Percentiles rank a stretch among this genome's conserved stretches.
phyloP scores from a whole-genome alignment of 2,329 filamentous ascomycete species.

The Madurella mycetomatis region DNA sequence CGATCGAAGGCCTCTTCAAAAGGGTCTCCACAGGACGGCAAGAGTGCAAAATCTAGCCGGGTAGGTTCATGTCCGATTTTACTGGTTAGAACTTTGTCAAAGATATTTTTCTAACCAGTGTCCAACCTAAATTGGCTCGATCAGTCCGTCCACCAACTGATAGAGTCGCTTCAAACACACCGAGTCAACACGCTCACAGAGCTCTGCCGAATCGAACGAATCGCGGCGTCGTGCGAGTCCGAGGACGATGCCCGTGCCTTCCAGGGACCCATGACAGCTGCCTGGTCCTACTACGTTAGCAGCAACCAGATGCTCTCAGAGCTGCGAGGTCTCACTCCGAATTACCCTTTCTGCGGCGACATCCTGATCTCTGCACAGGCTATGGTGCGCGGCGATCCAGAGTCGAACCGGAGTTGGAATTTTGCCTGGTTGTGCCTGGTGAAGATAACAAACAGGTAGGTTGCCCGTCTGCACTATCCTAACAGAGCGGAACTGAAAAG shows the following conservation, averaged over 20 bases:
- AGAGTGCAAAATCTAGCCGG: neutral
- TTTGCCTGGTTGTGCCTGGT: constrained; percentile 66
- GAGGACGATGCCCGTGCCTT: constrained; percentile 56
- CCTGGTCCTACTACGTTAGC: constrained; percentile 68
- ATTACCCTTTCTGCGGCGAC: constrained; percentile 63
- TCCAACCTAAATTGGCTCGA: neutral
- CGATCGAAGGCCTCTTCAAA: neutral
- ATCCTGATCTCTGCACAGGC: constrained; percentile 61
- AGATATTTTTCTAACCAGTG: neutral
- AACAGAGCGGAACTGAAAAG: neutral
- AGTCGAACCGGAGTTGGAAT: constrained; percentile 69
- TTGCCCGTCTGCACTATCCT: neutral
- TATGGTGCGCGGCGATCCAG: constrained; percentile 59
- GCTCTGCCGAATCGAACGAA: constrained; percentile 65
- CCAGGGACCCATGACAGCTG: constrained; percentile 61
- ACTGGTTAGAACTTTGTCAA: too few relatives aligned
- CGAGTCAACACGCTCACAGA: constrained; percentile 71
- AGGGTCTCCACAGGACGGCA: neutral
- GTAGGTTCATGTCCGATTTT: neutral
- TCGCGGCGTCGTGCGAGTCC: constrained; percentile 54
- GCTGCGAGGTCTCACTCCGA: constrained; percentile 61
- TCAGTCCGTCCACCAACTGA: constrained; percentile 42
- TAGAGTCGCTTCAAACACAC: constrained; percentile 60
- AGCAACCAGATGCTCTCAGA: constrained; percentile 66
- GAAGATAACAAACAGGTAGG: constrained; percentile 58